A percentile compares a stretch with the other conserved stretches of the same genome.
These are phyloP conservation scores for Lactarius pseudohatsudake DNA, from an alignment of 768 basidiomycete genomes.

Conservation along the genomic window DNA sequence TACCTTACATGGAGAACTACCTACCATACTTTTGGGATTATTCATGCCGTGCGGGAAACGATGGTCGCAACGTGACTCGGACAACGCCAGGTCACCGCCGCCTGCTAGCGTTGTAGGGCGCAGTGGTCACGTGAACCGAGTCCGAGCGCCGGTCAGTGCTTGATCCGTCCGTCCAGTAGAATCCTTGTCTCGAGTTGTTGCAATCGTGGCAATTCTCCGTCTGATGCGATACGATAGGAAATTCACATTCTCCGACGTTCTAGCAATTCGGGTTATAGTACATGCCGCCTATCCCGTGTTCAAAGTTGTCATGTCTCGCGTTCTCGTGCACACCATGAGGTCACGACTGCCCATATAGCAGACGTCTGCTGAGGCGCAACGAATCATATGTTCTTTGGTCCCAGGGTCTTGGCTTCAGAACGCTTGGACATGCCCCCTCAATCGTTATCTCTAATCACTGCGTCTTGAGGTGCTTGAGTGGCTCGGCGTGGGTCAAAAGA, in stretches of 20 bases:
- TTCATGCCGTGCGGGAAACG: slow-evolving; percentile 11
- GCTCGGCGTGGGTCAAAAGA: not conserved
- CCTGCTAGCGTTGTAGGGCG: not conserved
- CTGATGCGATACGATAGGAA: slow-evolving; percentile 4
- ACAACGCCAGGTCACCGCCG: not conserved
- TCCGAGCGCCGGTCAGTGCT: not conserved
- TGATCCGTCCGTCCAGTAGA: not conserved
- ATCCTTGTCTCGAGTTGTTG: not conserved
- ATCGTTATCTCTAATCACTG: slow-evolving; percentile 9
- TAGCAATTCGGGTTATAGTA: not conserved
- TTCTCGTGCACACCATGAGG: not conserved
- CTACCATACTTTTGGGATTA: slow-evolving; percentile 26
- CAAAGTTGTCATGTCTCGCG: not conserved
- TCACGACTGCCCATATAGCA: not conserved
- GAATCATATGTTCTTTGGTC: slow-evolving; percentile 10
- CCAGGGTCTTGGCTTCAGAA: slow-evolving; percentile 19
- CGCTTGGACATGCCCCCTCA: not conserved
- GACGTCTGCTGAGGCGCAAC: not conserved
- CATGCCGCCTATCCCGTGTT: not conserved
- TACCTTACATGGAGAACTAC: not conserved
- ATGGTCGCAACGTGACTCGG: no score
- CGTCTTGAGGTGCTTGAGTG: not conserved
- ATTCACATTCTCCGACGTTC: not conserved
- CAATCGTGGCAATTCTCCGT: not conserved
- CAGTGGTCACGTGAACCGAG: not conserved